phyloP scores from a whole-genome alignment of 2,329 filamentous ascomycete genomes.

The Akanthomyces uredinophilus region DNA sequence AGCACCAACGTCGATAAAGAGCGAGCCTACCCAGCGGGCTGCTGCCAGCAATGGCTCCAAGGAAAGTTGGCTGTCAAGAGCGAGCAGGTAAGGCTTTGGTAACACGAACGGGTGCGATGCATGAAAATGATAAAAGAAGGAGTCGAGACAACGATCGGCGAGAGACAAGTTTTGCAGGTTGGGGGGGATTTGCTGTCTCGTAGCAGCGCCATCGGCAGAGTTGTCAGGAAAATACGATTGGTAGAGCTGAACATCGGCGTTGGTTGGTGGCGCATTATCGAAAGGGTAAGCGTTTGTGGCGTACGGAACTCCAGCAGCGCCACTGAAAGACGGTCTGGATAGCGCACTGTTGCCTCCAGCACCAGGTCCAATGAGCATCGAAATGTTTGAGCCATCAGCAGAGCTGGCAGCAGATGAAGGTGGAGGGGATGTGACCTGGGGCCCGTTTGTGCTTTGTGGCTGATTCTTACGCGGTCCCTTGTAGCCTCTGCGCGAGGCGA shows the following conservation, averaged over 20 bases:
- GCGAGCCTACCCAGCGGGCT: conserved; percentile 52
- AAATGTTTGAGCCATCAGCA: conserved; percentile 32
- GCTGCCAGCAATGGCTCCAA: conserved; percentile 47
- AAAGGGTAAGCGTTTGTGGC: conserved; percentile 7
- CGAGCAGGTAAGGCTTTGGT: conserved; percentile 46
- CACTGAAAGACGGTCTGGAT: conserved; percentile 14
- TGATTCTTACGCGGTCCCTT: conserved; percentile 48
- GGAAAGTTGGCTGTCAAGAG: conserved; percentile 42
- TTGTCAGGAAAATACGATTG: conserved; percentile 24
- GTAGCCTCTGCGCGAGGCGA: conserved; percentile 70
- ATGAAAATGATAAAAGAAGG: conserved; percentile 55
- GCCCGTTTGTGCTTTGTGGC: conserved; percentile 44
- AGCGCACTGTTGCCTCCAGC: neutral
- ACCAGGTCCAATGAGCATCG: conserved; percentile 26
- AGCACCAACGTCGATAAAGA: conserved; percentile 47
- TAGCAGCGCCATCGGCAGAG: conserved; percentile 26
- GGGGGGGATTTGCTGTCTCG: conserved; percentile 14
- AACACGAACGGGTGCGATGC: conserved; percentile 54
- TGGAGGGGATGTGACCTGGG: conserved; percentile 40
- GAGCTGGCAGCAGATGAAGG: conserved; percentile 7
- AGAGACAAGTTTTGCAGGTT: conserved; percentile 30
- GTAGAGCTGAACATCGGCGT: conserved; percentile 35
- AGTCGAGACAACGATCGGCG: conserved; percentile 50
- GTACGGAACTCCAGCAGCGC: conserved; percentile 23
- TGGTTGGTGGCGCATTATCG: conserved; percentile 15